A percentile compares a stretch with the other conserved stretches of the same genome.
These are phyloP conservation scores for Aspergillus sp. DNA, from an alignment of 2,329 filamentous ascomycete genomes.

Conservation along the genomic window DNA sequence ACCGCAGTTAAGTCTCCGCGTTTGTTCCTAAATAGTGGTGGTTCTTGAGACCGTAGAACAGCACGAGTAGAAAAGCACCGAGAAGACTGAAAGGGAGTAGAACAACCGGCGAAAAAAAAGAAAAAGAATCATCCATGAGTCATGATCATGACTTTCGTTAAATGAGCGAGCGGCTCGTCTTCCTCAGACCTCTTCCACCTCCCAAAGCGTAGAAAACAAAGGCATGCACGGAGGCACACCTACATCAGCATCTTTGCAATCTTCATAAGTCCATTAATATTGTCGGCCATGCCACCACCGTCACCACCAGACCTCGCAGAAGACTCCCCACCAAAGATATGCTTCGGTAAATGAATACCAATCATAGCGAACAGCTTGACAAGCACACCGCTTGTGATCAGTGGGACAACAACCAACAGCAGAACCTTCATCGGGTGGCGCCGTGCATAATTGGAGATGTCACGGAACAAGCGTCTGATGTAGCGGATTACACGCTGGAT, in stretches of 20 bases:
- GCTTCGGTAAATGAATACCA: constrained; percentile 71
- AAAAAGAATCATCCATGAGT: constrained; percentile 24
- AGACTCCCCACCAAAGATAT: constrained; percentile 44
- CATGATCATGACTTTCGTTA: constrained; percentile 19
- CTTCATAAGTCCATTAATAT: constrained; percentile 32
- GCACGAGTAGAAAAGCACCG: background rate
- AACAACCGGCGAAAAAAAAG: too few species aligned
- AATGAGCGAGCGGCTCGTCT: background rate
- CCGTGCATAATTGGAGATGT: constrained; percentile 79
- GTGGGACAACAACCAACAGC: constrained; percentile 80
- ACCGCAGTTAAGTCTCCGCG: constrained; percentile 18
- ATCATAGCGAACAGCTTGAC: constrained; percentile 75
- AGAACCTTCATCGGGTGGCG: constrained; percentile 85
- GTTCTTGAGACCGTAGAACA: background rate
- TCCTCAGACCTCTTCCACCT: background rate
- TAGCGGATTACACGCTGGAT: constrained; percentile 71
- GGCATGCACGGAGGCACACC: background rate
- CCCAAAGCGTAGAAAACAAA: background rate
- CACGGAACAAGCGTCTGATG: constrained; percentile 74
- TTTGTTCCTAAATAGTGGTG: constrained; percentile 7
- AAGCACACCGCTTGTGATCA: constrained; percentile 80
- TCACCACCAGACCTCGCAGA: constrained; percentile 15
- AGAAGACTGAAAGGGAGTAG: constrained; percentile 12
- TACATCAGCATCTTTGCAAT: constrained; percentile 40
- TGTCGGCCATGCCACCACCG: constrained; percentile 33